phyloP scores from a whole-genome alignment of 805 yeast genomes.

The Suhomyces vadensis region DNA sequence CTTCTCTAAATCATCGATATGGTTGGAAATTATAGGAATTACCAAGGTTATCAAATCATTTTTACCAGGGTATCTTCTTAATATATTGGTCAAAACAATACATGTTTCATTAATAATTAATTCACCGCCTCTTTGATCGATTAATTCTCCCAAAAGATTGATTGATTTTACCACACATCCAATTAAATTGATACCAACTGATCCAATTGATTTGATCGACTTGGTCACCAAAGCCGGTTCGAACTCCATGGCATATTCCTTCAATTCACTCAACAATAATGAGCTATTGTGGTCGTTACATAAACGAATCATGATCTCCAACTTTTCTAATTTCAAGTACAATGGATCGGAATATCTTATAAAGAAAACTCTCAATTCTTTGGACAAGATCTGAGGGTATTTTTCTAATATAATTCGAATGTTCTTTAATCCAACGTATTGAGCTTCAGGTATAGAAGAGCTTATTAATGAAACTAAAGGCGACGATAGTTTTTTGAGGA shows the following conservation, averaged over 20 bases:
- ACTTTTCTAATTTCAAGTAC: conserved; percentile 72
- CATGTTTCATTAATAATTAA: conserved; percentile 61
- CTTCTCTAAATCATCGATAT: conserved; percentile 48
- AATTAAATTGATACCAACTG: conserved; percentile 65
- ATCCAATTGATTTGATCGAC: conserved; percentile 67
- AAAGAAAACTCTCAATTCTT: conserved; percentile 86
- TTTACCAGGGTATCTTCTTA: conserved; percentile 63
- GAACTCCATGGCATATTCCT: conserved; percentile 82
- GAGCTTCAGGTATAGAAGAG: conserved; percentile 86
- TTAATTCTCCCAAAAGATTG: conserved; percentile 57
- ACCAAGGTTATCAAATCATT: conserved; percentile 50
- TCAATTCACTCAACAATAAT: conserved; percentile 64
- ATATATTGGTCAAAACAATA: conserved; percentile 60
- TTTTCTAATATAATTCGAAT: conserved; percentile 86
- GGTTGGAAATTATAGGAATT: conserved; percentile 53
- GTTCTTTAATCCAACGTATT: conserved; percentile 88
- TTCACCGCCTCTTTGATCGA: conserved; percentile 63
- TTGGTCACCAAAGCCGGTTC: conserved; percentile 75
- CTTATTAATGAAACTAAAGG: conserved; percentile 87
- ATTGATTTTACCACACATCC: conserved; percentile 56
- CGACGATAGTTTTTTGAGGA: conserved; percentile 72
- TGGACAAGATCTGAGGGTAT: conserved; percentile 75
- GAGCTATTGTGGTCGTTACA: conserved; percentile 61
- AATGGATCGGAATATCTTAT: conserved; percentile 84
- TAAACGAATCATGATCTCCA: conserved; percentile 71